Base-by-base conservation (phyloP, 805 yeast genomes). In the Yueomyces sp. region DNA sequence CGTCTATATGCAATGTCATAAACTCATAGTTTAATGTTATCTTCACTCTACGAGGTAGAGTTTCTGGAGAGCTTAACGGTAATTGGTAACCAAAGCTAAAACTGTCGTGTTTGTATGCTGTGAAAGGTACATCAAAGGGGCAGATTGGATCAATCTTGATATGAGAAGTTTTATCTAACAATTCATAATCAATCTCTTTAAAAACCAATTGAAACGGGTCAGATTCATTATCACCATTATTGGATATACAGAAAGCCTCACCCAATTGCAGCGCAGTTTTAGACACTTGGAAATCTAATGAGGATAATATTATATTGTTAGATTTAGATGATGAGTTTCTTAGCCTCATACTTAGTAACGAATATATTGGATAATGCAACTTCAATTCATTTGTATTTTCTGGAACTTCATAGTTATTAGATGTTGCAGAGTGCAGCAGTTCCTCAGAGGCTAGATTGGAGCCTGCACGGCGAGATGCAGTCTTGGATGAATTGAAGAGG, bases 231-330 rank as follows among this genome's bases (percentile, higher is more conserved):
- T 9, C 9, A 6, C 9, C 6, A 30, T 30, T 30, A 30, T 30
- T 30, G 28, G 12, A n/a, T 28, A 37, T 36, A 19, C 19, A 19
- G 36, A 41, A 49, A 34, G 40, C 45, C 5, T 50, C 49, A 33
- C 43, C 43, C 38, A 56, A 41, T 44, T 52, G 53, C 11, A 45
- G 32, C 9, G 53, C 47, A 33, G 57, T 52, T 40, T 54, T 56
- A 3, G 62, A 56, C 3, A 56, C 50, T 44, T 61, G 65, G 39
- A 61, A 50, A 42, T 61, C 65, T 33, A 61, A 45, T 4, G 64
- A 60, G 3, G 64, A 57, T 28, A 56, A 41, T 29, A 59, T 53
- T 41, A 48, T 48, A 33, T 48, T 45, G 34, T 53, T 49, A 5
- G 49, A 42, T 33, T 44, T 52, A 29, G 54, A 40, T 11, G 50